Percentiles rank a stretch among this genome's conserved stretches.
phyloP scores from a whole-genome alignment of 441 rosid species.

The Arabidopsis lyrata region DNA sequence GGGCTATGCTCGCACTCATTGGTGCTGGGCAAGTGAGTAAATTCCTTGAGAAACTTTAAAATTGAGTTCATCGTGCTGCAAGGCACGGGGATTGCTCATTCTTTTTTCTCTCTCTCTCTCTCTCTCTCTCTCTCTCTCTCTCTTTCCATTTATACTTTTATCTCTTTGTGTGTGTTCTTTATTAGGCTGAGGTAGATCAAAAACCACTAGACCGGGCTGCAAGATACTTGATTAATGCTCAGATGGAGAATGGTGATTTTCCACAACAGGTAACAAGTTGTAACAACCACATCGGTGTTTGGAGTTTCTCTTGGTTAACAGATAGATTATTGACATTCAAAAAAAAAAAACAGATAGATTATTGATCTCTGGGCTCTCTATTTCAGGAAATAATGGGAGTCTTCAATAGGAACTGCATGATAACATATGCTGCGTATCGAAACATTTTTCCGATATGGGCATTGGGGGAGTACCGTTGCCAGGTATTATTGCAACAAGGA shows the following conservation, averaged over 20 bases:
- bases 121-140: background rate
- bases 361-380: background rate
- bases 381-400: slow-evolving; percentile 52
- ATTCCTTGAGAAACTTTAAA: background rate
- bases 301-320: slow-evolving; percentile 5
- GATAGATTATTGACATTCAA: no score
- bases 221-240: slow-evolving; percentile 54
- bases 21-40: slow-evolving; percentile 79
- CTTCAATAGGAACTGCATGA: slow-evolving; percentile 51
- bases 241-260: slow-evolving; percentile 66
- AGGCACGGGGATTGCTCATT: background rate
- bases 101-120: no score
- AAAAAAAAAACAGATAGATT: no score
- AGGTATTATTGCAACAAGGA: slow-evolving; percentile 40
- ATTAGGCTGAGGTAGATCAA: slow-evolving; percentile 56
- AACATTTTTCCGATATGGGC: slow-evolving; percentile 53
- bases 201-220: slow-evolving; percentile 64
- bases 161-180: background rate
- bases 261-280: slow-evolving; percentile 64
- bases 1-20: slow-evolving; percentile 90
- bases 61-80: background rate
- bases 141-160: background rate
- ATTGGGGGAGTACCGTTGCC: slow-evolving; percentile 45
- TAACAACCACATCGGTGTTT: slow-evolving; percentile 16
- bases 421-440: slow-evolving; percentile 48